Evolutionary conservation across 2,329 filamentous ascomycete genomes (phyloP).

Genomic region (Colletotrichum spinosum): DNA sequence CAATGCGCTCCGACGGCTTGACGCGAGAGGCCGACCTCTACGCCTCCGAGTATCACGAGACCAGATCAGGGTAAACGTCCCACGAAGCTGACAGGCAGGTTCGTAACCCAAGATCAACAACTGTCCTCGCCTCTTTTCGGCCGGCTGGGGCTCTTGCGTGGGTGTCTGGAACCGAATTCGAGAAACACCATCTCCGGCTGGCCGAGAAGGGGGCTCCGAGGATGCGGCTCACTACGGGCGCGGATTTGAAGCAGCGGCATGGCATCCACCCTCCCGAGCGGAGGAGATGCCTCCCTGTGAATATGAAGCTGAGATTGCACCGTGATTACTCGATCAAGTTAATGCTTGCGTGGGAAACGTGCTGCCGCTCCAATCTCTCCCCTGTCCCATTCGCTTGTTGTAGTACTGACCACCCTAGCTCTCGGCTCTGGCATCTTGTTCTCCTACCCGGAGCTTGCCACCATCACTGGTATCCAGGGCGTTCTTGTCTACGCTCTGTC

Average conservation of each 20-base stretch:
- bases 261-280: constrained; percentile 63
- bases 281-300: constrained; percentile 55
- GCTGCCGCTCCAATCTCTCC: constrained; percentile 80
- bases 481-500: constrained; percentile 81
- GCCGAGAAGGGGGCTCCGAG: constrained; percentile 41
- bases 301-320: constrained; percentile 92
- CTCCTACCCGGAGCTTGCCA: constrained; percentile 83
- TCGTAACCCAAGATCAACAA: constrained; percentile 53
- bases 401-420: constrained; percentile 67
- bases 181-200: not conserved
- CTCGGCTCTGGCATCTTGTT: constrained; percentile 88
- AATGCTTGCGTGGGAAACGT: constrained; percentile 99
- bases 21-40: constrained; percentile 2
- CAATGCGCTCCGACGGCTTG: constrained; percentile 8
- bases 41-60: constrained; percentile 28
- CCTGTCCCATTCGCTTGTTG: constrained; percentile 39
- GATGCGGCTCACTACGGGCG: constrained; percentile 88
- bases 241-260: constrained; percentile 66
- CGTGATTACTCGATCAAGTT: constrained; percentile 98
- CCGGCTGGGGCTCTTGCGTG: not conserved
- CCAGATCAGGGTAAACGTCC: constrained; percentile 32
- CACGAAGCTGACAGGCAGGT: constrained; percentile 46
- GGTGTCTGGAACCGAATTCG: not conserved
- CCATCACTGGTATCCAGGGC: constrained; percentile 82
- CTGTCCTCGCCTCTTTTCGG: constrained; percentile 26